A percentile compares a stretch with the other conserved stretches of the same genome.
phyloP scores from a whole-genome alignment of 495 filamentous ascomycete species.

The Xylaria telfairii region DNA sequence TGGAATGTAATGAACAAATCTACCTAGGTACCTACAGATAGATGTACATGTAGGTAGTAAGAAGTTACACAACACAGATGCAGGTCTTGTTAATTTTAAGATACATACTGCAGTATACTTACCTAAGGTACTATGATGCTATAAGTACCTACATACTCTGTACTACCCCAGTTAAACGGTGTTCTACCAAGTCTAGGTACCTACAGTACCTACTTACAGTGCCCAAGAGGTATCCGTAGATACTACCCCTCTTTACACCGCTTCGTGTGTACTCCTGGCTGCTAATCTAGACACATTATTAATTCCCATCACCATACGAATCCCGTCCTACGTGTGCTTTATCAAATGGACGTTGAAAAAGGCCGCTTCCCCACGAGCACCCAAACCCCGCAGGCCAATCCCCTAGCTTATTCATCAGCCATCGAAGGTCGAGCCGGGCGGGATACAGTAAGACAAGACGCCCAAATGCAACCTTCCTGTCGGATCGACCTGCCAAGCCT shows the following conservation, averaged over 20 bases:
- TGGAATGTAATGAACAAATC: too few relatives aligned
- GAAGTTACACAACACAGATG: too few relatives aligned
- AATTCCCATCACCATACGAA: not conserved
- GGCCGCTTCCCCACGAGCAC: slow-evolving; percentile 3
- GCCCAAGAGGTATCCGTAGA: too few relatives aligned
- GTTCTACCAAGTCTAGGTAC: too few relatives aligned
- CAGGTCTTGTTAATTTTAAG: too few relatives aligned
- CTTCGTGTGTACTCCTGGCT: not conserved
- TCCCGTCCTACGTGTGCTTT: slow-evolving; percentile 5
- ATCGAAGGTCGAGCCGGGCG: not conserved
- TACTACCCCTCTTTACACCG: slow-evolving; percentile 2
- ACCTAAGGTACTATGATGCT: too few relatives aligned
- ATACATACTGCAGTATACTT: too few relatives aligned
- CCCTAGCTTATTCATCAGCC: not conserved
- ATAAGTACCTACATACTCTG: too few relatives aligned
- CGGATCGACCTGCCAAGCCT: slow-evolving; percentile 42
- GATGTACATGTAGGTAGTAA: too few relatives aligned
- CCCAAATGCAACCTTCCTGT: slow-evolving; percentile 36
- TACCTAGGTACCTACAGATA: too few relatives aligned
- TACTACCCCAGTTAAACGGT: too few relatives aligned
- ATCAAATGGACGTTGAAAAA: slow-evolving; percentile 1
- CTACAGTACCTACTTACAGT: too few relatives aligned
- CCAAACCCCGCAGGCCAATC: slow-evolving; percentile 10
- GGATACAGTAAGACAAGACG: slow-evolving; percentile 28
- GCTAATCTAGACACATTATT: slow-evolving; percentile 13